phyloP scores from a whole-genome alignment of 2,329 filamentous ascomycete species.

The Alternaria sp. region DNA sequence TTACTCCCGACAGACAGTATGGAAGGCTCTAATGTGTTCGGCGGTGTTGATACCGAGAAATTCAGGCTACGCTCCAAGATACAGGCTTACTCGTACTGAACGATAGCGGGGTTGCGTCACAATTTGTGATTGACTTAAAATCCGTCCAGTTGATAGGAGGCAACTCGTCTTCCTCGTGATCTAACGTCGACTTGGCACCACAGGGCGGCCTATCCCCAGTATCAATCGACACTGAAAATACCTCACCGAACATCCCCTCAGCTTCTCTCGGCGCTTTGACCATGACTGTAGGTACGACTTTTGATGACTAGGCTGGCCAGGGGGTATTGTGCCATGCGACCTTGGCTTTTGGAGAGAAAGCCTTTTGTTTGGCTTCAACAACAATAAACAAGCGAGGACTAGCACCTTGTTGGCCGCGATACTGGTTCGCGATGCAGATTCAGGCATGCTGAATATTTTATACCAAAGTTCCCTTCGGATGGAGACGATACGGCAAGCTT shows the following conservation, averaged over 20 bases:
- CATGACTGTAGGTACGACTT: background rate
- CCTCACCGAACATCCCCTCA: background rate
- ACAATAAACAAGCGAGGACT: background rate
- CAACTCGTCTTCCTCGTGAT: background rate
- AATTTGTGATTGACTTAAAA: background rate
- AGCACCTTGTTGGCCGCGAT: background rate
- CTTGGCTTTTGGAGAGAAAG: background rate
- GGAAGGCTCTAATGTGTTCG: constrained; percentile 1
- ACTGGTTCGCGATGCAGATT: background rate
- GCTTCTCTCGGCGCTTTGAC: background rate
- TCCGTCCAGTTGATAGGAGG: background rate
- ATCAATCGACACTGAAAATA: background rate
- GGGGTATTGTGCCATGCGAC: background rate
- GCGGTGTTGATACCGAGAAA: background rate
- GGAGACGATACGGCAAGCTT: background rate
- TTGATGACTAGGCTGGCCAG: background rate
- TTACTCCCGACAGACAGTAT: background rate
- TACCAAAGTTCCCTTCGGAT: background rate
- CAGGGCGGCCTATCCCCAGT: background rate
- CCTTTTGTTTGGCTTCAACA: background rate
- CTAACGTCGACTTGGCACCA: background rate
- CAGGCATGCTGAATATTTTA: background rate
- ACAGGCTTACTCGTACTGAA: background rate
- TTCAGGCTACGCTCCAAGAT: background rate
- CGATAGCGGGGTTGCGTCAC: background rate